Base-by-base conservation (phyloP, 164 flowering plant genomes). In the Annona squamosa region DNA sequence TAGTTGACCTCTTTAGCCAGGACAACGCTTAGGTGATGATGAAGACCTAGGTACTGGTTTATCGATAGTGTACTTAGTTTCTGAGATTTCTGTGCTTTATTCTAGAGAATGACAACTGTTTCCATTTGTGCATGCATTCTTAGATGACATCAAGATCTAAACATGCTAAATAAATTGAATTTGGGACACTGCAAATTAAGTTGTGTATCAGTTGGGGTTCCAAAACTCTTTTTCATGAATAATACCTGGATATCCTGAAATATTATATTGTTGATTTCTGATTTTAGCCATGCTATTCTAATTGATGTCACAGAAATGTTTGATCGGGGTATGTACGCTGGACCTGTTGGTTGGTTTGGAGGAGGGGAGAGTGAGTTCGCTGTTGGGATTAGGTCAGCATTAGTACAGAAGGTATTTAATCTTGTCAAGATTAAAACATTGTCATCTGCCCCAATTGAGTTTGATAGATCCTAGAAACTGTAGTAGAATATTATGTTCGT, bases 271-370 rank as follows among this genome's bases (percentile, higher is more conserved):
- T 52, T 52, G 59, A 52, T 16, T 16, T 26, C 37, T 26, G 37
- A 52, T 52, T 52, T 52, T 52, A 52, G 13, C 59, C 59, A 52
- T 10, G 59, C 6, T 3, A 68, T 2, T 66, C 17, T 48, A 77
- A 26, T 61, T 59, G 5, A 67, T 66, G 3, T 76, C 18, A 13
- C 87, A 93, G 99, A 95, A 81, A 85, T 81, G 85, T 95, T 95
- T 84, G 99, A 95, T 72, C 81, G 99, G 78, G 99, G 99, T 79
- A 91, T 95, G 97, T 95, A 87, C 87, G 99, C 99, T 72, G 98
- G 97, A 10, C 98, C 99, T 46, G 90, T 95, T 84, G 98, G 98
- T 57, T 95, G 97, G 96, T 91, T 93, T 82, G 97, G 98, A 74
- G 98, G 98, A 77, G 87, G 85, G 64, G 97, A 91, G 82, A 85